A percentile compares a stretch with the other conserved stretches of the same genome.
Conservation (phyloP, 106 monocot species). For the Ottelia alismoides region DNA sequence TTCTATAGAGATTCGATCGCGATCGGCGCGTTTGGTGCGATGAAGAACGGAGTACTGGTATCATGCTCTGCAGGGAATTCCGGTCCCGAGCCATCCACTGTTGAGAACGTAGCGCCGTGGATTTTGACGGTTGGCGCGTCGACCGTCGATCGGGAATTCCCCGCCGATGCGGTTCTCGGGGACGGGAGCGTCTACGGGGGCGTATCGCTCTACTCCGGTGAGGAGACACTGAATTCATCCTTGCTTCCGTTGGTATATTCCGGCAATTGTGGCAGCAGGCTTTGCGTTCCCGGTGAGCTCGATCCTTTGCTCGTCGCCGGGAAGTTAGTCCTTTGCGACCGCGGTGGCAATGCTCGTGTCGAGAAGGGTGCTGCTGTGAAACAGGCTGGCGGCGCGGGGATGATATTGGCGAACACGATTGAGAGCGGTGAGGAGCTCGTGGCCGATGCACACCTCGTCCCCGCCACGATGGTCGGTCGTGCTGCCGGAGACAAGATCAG, state of each 20-base stretch:
- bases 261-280: constrained; percentile 37
- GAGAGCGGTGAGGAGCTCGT: constrained; percentile 63
- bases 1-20: constrained; percentile 61
- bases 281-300: constrained; percentile 39
- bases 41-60: constrained; percentile 47
- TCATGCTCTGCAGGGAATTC: constrained; percentile 79
- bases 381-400: constrained; percentile 66
- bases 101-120: constrained; percentile 79
- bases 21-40: constrained; percentile 67
- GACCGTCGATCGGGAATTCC: constrained; percentile 73
- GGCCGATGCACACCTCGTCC: constrained; percentile 73
- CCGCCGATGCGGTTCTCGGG: constrained; percentile 64
- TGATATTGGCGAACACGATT: constrained; percentile 70
- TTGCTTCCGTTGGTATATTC: constrained; percentile 45
- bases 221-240: constrained; percentile 5
- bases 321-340: constrained; percentile 78
- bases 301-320: constrained; percentile 46
- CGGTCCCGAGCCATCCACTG: constrained; percentile 48
- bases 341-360: constrained; percentile 52
- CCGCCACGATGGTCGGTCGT: constrained; percentile 67
- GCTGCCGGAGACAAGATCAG: constrained; percentile 42
- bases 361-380: constrained; percentile 79
- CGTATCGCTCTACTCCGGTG: constrained; percentile 68
- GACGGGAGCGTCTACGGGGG: constrained; percentile 37
- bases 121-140: constrained; percentile 89